phyloP scores from a whole-genome alignment of 192 early-diverging fungal genomes.

The Podila epigama region DNA sequence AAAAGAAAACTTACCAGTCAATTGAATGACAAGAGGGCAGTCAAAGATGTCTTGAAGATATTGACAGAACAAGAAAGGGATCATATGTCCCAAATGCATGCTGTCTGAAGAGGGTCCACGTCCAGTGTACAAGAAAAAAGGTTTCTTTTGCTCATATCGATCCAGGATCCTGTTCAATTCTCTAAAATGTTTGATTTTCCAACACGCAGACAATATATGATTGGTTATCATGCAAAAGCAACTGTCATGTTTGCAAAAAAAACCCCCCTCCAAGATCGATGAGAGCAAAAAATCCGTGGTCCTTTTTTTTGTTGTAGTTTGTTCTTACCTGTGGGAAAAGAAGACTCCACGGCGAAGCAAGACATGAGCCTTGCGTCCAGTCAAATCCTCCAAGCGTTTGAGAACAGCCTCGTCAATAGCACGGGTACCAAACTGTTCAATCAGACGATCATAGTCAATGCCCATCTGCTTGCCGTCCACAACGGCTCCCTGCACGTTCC shows the following conservation, averaged over 20 bases:
- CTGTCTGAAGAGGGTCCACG: constrained; percentile 90
- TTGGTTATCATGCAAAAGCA: too few relatives aligned
- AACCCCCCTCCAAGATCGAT: neutral
- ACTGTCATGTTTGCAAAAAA: too few relatives aligned
- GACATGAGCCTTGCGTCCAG: constrained; percentile 82
- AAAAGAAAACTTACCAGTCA: constrained; percentile 77
- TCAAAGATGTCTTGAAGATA: constrained; percentile 96
- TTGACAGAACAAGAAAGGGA: constrained; percentile 98
- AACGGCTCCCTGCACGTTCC: constrained; percentile 91
- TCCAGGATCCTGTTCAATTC: constrained; percentile 88
- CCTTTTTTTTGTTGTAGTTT: neutral
- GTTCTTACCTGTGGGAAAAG: constrained; percentile 87
- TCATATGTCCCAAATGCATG: constrained; percentile 98
- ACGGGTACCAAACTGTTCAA: constrained; percentile 88
- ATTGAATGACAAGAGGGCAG: constrained; percentile 93
- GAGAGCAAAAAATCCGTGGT: neutral
- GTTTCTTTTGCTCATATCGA: constrained; percentile 93
- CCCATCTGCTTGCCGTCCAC: constrained; percentile 85
- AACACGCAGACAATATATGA: neutral
- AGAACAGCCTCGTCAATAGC: constrained; percentile 79
- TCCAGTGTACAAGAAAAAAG: constrained; percentile 98
- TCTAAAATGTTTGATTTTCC: constrained; percentile 34
- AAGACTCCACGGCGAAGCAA: constrained; percentile 90
- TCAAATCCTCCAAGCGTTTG: constrained; percentile 83
- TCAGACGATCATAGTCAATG: constrained; percentile 94